A percentile compares a stretch with the other conserved stretches of the same genome.
Conservation (phyloP, 2,329 filamentous ascomycete species). For the Fusarium poae region DNA sequence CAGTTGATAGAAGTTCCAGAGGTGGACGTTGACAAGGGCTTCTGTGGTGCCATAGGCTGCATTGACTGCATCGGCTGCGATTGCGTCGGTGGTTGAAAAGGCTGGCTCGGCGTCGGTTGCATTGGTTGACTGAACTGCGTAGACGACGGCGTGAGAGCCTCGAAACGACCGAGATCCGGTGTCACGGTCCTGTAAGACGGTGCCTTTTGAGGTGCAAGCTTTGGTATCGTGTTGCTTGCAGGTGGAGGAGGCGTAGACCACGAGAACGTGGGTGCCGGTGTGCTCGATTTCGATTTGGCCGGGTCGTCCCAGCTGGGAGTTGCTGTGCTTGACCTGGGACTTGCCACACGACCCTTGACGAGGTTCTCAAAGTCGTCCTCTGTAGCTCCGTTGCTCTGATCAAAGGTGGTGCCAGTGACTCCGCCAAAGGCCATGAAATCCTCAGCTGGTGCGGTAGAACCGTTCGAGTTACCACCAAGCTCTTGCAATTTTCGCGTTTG, state of each 20-base stretch:
- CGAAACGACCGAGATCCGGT: conserved; percentile 68
- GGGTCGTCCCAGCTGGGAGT: conserved; percentile 64
- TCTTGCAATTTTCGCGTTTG: conserved; percentile 91
- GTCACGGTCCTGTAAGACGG: conserved; percentile 68
- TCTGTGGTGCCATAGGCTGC: conserved; percentile 39
- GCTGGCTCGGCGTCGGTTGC: conserved; percentile 57
- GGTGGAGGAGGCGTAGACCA: conserved; percentile 73
- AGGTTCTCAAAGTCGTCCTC: conserved; percentile 88
- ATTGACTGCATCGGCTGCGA: conserved; percentile 26
- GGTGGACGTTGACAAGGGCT: conserved; percentile 29
- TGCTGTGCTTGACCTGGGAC: conserved; percentile 57
- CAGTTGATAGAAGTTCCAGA: conserved; percentile 63
- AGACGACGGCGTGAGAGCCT: conserved; percentile 67
- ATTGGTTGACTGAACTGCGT: conserved; percentile 75
- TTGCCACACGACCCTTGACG: conserved; percentile 75
- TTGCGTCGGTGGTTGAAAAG: conserved; percentile 46
- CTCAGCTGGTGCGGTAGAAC: conserved; percentile 65
- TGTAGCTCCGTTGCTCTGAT: conserved; percentile 64
- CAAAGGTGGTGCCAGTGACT: conserved; percentile 71
- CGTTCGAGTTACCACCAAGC: conserved; percentile 72
- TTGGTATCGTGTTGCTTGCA: conserved; percentile 52
- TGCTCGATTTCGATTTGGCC: conserved; percentile 53
- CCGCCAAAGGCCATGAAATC: conserved; percentile 80
- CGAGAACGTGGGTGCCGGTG: conserved; percentile 67
- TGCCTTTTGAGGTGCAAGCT: conserved; percentile 41